A percentile compares a stretch with the other conserved stretches of the same genome.
Conservation (phyloP, 2,329 filamentous ascomycete species). For the Cladophialophora bantiana region DNA sequence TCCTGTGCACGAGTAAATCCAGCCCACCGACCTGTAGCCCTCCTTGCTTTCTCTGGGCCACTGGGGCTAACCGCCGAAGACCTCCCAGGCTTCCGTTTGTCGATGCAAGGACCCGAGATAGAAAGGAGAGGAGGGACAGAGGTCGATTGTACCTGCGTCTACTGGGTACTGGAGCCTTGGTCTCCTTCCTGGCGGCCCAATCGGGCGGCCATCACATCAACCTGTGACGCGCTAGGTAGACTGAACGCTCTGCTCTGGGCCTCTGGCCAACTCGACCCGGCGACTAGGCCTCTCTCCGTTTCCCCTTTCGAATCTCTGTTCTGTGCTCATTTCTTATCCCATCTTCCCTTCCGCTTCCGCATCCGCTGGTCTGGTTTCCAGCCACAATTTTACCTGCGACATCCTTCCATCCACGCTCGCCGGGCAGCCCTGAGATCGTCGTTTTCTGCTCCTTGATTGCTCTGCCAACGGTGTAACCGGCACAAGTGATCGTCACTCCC, state of each 20-base stretch:
- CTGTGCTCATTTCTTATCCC: background rate
- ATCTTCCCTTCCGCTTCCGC: constrained; percentile 19
- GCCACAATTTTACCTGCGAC: constrained; percentile 24
- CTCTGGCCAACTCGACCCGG: background rate
- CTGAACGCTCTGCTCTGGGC: constrained; percentile 2
- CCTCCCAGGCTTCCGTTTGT: constrained; percentile 1
- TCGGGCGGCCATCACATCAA: constrained; percentile 26
- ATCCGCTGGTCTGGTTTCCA: constrained; percentile 22
- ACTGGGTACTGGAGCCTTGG: constrained; percentile 3
- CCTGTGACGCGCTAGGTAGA: constrained; percentile 34
- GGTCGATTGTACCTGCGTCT: constrained; percentile 8
- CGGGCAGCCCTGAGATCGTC: constrained; percentile 14
- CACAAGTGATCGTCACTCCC: constrained; percentile 20
- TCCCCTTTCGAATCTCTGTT: constrained; percentile 12
- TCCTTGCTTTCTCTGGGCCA: constrained; percentile 2
- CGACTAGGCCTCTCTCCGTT: constrained; percentile 7
- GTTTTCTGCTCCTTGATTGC: constrained; percentile 30
- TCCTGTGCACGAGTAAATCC: background rate
- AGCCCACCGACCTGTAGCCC: background rate
- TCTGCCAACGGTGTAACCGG: constrained; percentile 33
- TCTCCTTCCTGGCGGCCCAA: constrained; percentile 6
- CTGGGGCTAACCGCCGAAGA: background rate
- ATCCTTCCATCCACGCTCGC: constrained; percentile 16
- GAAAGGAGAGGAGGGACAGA: constrained; percentile 1
- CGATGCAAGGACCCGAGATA: constrained; percentile 8